Conservation (phyloP, 179 eudicot species). For the Patellifolia procumbens region DNA sequence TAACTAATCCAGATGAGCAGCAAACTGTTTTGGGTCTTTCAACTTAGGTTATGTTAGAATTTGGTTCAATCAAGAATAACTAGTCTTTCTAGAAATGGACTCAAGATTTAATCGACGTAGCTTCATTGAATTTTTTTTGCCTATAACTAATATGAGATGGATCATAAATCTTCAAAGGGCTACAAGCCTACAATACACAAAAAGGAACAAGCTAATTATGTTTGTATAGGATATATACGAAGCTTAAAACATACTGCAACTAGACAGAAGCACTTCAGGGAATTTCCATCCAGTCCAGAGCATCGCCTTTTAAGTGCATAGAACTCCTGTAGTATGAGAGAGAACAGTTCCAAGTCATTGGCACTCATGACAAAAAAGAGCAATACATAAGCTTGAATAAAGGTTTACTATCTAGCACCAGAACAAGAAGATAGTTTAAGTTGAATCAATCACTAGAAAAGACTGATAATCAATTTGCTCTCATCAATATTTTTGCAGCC, state of each 20-base stretch:
- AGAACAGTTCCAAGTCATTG: background rate
- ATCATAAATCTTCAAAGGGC: background rate
- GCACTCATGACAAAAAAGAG: background rate
- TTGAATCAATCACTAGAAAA: background rate
- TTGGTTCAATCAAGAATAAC: background rate
- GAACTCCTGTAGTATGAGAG: slow-evolving; percentile 54
- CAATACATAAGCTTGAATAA: background rate
- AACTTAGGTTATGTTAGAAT: background rate
- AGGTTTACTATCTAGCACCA: background rate
- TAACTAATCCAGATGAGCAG: background rate
- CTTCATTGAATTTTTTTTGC: background rate
- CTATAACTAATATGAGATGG: background rate
- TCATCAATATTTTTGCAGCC: no score
- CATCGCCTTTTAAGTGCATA: slow-evolving; percentile 73
- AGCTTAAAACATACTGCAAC: slow-evolving; percentile 58
- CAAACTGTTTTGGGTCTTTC: background rate
- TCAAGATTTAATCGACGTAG: background rate
- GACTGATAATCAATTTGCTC: background rate
- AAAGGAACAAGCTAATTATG: background rate
- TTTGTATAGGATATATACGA: background rate
- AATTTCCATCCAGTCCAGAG: slow-evolving; percentile 63
- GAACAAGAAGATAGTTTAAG: background rate
- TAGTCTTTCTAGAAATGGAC: background rate
- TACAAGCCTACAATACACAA: background rate
- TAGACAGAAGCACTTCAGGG: slow-evolving; percentile 66